Conservation (phyloP, 306 rosid genomes). For the Trichosanthes cucumerina region DNA sequence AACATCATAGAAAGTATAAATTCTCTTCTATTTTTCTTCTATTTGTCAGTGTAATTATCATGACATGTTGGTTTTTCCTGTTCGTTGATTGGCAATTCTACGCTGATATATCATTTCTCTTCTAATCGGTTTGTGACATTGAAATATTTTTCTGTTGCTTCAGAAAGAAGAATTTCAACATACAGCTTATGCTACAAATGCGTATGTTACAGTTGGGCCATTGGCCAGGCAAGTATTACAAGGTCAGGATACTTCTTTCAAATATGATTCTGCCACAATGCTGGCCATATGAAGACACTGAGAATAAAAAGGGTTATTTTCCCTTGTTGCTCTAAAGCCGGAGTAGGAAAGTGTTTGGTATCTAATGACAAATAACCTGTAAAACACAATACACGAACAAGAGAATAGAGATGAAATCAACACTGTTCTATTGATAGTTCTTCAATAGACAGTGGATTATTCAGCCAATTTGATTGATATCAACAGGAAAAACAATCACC, state of each 20-base stretch:
- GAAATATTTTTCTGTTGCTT: conserved; percentile 17
- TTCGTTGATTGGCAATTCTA: background rate
- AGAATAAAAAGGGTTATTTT: background rate
- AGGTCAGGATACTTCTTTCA: conserved; percentile 32
- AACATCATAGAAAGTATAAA: background rate
- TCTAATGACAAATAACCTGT: no score
- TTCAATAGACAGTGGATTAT: no score
- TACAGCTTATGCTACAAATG: conserved; percentile 82
- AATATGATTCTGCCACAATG: background rate
- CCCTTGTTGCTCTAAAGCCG: background rate
- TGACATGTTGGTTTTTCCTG: background rate
- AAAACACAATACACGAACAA: no score
- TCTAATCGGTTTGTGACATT: conserved; percentile 13
- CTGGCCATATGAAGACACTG: background rate
- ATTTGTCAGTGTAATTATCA: background rate
- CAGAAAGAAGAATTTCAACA: conserved; percentile 98
- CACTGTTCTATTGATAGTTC: no score
- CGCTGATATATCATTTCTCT: background rate
- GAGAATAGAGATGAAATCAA: no score
- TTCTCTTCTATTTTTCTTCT: background rate
- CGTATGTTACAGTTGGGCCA: conserved; percentile 61
- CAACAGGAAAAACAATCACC: no score
- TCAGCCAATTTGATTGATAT: no score
- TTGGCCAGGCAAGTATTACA: conserved; percentile 63
- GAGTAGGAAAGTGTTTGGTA: background rate